These are phyloP conservation scores for Dittrichia graveolens DNA, from an alignment of 129 eudicot genomes.

Conservation along the genomic window DNA sequence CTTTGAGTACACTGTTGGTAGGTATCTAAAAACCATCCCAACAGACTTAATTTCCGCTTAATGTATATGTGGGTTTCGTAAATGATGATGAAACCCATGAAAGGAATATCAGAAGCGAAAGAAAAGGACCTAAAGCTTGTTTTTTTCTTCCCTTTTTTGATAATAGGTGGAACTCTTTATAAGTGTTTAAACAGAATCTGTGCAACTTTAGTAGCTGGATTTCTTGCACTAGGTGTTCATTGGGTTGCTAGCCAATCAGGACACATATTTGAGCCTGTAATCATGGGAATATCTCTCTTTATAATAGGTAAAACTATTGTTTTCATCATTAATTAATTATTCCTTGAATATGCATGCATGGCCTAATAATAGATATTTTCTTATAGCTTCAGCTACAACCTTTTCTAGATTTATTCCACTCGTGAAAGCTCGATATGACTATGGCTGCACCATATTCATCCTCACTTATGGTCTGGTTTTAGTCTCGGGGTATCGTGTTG, in stretches of 20 bases:
- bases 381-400: constrained; percentile 52
- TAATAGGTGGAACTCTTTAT: constrained; percentile 49
- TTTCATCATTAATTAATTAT: neutral
- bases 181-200: constrained; percentile 31
- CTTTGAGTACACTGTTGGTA: constrained; percentile 37
- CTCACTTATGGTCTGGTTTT: constrained; percentile 68
- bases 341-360: constrained; percentile 3
- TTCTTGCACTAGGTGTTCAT: constrained; percentile 23
- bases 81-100: neutral
- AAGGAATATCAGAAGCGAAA: neutral
- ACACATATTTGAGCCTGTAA: constrained; percentile 37
- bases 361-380: neutral
- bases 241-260: constrained; percentile 41
- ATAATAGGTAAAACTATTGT: constrained; percentile 37
- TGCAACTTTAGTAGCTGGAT: constrained; percentile 19
- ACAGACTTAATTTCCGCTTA: neutral
- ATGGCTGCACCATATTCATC: constrained; percentile 65
- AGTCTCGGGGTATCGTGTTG: constrained; percentile 69
- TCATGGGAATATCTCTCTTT: constrained; percentile 53
- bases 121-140: constrained; percentile 14
- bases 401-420: constrained; percentile 58
- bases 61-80: too few relatives aligned
- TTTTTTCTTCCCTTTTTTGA: neutral
- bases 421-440: constrained; percentile 63
- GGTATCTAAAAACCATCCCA: constrained; percentile 20